Evolutionary conservation across 1,284 basidiomycete species (phyloP), one percentile per base, ranked within the genome.

Genomic region (Inonotus obliquus): DNA sequence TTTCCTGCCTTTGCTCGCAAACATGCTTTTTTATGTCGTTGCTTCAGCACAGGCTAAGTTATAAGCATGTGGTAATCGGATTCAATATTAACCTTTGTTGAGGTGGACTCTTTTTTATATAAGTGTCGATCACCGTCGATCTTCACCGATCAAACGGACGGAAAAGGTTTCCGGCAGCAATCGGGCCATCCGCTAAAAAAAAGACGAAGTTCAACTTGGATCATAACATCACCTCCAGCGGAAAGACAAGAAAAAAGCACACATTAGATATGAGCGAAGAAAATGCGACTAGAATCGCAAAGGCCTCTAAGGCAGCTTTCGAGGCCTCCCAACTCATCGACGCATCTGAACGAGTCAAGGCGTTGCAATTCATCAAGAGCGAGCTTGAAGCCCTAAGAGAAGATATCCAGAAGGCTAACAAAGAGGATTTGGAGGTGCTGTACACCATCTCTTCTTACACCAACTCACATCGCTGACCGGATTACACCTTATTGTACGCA

Each of bases 271-370:
- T 44, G 41, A 44, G 41, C 5, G 41, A 44, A 44, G 19, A 39
- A 17, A 38, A 35, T 13, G 57, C 61, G 23, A 48, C 6, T 2
- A 48, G 73, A 14, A 87, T 96, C 64, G 94, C 94, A 47, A 81
- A 80, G 68, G 80, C 81, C 2, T 92, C 94, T 21, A 93, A 93
- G 71, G 71, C 76, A 17, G 91, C 95, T 0, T 97, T 96, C 69
- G 88, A 95, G 68, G 81, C 81, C 13, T 94, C 93, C 10, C 94
- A 96, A 72, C 80, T 96, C 21, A 79, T 96, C 57, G 76, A 83
- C 44, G 73, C 86, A 0, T 70, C 78, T 0, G 86, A 92, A 67
- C 83, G 94, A 35, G 79, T 89, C 65, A 76, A 77, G 13, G 94
- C 94, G 0, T 79, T 98, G 1, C 73, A 83, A 61, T 79, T 81